Conservation (phyloP, 192 early-diverging fungal genomes). For the Entomortierella lignicola region DNA sequence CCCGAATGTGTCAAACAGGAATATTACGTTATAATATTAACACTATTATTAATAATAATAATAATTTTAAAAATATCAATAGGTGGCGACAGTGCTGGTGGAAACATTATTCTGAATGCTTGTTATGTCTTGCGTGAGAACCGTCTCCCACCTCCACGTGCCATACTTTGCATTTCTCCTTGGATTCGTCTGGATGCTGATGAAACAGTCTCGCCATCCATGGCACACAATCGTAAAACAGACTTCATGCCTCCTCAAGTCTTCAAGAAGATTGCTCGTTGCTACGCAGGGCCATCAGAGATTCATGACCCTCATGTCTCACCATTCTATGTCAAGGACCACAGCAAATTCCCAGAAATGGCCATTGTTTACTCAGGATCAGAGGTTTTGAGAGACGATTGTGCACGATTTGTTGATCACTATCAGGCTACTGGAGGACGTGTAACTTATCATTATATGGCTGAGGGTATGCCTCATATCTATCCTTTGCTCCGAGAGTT, state of each 20-base stretch:
- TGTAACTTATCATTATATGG: slow-evolving; percentile 49
- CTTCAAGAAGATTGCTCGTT: slow-evolving; percentile 46
- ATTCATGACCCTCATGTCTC: slow-evolving; percentile 45
- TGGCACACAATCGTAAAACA: slow-evolving; percentile 46
- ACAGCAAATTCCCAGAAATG: slow-evolving; percentile 44
- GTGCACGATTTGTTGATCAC: slow-evolving; percentile 45
- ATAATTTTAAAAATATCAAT: not conserved
- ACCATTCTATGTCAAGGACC: slow-evolving; percentile 51
- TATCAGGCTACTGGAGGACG: slow-evolving; percentile 37
- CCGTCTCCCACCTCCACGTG: slow-evolving; percentile 35
- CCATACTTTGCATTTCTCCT: slow-evolving; percentile 45
- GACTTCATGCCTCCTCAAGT: slow-evolving; percentile 55
- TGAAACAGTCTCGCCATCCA: slow-evolving; percentile 30
- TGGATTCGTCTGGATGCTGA: slow-evolving; percentile 50
- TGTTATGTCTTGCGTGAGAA: slow-evolving; percentile 37
- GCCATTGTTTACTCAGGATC: slow-evolving; percentile 31
- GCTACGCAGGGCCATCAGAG: slow-evolving; percentile 34
- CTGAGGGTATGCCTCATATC: slow-evolving; percentile 44
- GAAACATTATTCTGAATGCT: slow-evolving; percentile 42
- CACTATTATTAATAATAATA: no score
- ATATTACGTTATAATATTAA: no score
- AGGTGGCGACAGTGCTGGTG: slow-evolving; percentile 45
- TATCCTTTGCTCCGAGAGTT: slow-evolving; percentile 37
- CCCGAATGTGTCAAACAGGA: no score
- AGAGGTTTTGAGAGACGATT: slow-evolving; percentile 40